Conservation (phyloP, 2,329 filamentous ascomycete species). For the Onygena corvina region DNA sequence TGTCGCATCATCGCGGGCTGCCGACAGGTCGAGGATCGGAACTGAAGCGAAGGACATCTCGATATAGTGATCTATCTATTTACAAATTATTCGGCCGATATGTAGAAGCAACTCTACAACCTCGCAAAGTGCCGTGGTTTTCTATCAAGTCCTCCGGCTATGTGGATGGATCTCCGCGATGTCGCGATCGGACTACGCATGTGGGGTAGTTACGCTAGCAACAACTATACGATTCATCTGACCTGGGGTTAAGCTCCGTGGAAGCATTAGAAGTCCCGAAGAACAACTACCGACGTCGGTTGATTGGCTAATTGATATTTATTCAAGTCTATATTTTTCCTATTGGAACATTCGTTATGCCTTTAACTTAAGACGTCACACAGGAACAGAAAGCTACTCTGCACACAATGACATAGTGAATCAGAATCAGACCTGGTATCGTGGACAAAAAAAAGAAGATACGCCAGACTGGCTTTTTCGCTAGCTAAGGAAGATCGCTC, state of each 20-base stretch:
- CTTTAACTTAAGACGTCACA: no score
- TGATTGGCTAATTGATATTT: background rate
- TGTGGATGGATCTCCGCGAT: background rate
- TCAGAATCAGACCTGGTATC: background rate
- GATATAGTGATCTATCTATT: background rate
- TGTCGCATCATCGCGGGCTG: conserved; percentile 49
- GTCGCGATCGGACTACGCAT: no score
- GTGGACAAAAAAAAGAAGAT: background rate
- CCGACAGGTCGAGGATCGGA: conserved; percentile 63
- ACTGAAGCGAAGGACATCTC: conserved; percentile 60
- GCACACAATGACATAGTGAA: background rate
- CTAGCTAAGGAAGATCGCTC: background rate
- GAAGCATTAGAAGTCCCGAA: background rate
- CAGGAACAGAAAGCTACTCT: no score
- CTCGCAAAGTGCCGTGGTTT: no score
- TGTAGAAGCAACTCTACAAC: no score
- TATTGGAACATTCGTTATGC: background rate
- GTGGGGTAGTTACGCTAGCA: no score
- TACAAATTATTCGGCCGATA: background rate
- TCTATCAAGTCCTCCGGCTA: background rate
- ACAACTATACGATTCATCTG: no score
- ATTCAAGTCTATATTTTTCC: background rate
- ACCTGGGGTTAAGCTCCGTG: no score
- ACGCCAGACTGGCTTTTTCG: background rate
- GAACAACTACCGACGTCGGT: background rate